Evolutionary conservation across 2,329 filamentous ascomycete species (phyloP), one percentile per base, ranked within the genome.

Genomic region (Incumbomyces lentus): DNA sequence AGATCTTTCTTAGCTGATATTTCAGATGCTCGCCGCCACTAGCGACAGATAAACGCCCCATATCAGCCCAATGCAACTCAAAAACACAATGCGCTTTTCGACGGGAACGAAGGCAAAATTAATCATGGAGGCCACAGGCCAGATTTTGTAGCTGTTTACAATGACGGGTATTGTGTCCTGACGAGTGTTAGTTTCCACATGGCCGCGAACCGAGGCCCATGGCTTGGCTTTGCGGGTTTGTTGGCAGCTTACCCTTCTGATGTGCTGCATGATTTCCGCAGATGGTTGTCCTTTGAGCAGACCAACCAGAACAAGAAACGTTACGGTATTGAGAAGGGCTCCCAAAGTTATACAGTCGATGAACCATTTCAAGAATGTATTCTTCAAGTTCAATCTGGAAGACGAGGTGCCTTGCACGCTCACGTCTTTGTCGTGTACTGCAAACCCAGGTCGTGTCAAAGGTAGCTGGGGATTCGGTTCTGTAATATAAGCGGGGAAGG

Each of bases 291-390:
- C 66, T 17, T 64, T 64, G 31, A 75, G 58, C n/a, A 72, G 62
- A 12, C 68, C 71, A 59, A 80, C 75, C n/a, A 69, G 72, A n/a
- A 65, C 64, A 17, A 80, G 65, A 58, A 79, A 81, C 48, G 74
- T 62, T 26, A 72, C 60, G 1, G 72, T 79, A 58, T 79, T 80
- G 57, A 75, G 59, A 1, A 70, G 61, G 1, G 72, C 74, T 30
- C 76, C 76, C n/a, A 80, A 40, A 0, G 71, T 72, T 56, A 80
- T 76, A 53, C 71, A 72, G 50, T 74, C 70, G 17, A 73, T 62
- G 51, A 74, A 72, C 69, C 69, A 73, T 58, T 74, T 74, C 11
- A 61, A 56, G 29, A 71, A 48, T 0, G 70, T 73, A 50, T 64
- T 64, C 40, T 51, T 58, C 14, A 61, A 49, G 38, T 62, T 59